Conservation (phyloP, 2,329 filamentous ascomycete genomes). For the Arthroderma sp. region DNA sequence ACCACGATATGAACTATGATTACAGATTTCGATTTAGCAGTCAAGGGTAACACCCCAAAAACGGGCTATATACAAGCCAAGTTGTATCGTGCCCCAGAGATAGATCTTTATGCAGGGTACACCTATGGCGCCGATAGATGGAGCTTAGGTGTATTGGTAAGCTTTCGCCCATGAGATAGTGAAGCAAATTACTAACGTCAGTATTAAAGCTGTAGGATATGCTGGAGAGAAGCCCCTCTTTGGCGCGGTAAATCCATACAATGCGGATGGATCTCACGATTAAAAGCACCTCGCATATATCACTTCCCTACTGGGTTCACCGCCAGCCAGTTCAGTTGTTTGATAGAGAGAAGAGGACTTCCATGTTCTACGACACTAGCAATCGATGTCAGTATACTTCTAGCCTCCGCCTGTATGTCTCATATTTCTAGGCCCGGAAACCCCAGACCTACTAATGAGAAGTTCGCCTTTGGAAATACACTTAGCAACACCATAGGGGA, state of each 20-base stretch:
- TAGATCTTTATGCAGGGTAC: conserved; percentile 25
- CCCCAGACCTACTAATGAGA: no score
- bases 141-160: conserved; percentile 27
- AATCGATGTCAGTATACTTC: conserved; percentile 16
- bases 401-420: conserved; percentile 4
- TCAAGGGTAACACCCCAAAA: conserved; percentile 22
- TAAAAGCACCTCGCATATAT: conserved; percentile 14
- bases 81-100: conserved; percentile 28
- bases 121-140: conserved; percentile 29
- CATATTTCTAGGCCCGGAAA: no score
- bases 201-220: conserved; percentile 23
- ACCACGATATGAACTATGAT: conserved; percentile 19
- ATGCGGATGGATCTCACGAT: conserved; percentile 16
- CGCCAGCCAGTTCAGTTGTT: conserved; percentile 11
- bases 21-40: conserved; percentile 25
- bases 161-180: neutral
- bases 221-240: conserved; percentile 22
- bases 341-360: conserved; percentile 2
- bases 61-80: conserved; percentile 36
- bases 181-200: conserved; percentile 15
- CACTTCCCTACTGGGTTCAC: conserved; percentile 10
- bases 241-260: conserved; percentile 16
- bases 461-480: neutral
- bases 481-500: neutral
- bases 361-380: conserved; percentile 17